These are phyloP conservation scores for Lolium perenne DNA, from an alignment of 176 grass and related monocot species.

Conservation along the genomic window DNA sequence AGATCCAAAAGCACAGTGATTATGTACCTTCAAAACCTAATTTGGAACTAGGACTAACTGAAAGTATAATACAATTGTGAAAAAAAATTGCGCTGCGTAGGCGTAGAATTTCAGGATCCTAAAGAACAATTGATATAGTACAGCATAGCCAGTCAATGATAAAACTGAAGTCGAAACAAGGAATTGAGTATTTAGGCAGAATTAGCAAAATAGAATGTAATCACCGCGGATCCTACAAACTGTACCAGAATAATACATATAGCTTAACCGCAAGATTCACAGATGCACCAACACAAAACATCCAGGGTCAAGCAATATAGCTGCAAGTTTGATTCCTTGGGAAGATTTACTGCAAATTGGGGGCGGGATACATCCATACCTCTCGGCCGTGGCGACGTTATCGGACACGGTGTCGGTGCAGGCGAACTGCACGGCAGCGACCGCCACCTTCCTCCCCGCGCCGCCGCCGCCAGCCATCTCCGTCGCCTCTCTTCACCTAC, in stretches of 20 bases:
- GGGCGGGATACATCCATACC: slow-evolving; percentile 36
- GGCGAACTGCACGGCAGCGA: slow-evolving; percentile 95
- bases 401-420: slow-evolving; percentile 75
- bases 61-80: neutral
- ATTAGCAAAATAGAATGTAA: neutral
- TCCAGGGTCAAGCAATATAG: neutral
- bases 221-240: neutral
- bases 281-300: no score
- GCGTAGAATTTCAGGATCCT: neutral
- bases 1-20: neutral
- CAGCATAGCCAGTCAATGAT: neutral
- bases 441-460: slow-evolving; percentile 65
- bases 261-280: neutral
- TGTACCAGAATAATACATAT: neutral
- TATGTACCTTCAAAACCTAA: neutral
- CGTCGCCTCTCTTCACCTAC: neutral
- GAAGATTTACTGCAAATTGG: no score
- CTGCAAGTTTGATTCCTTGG: neutral
- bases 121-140: neutral
- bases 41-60: neutral
- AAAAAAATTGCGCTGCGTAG: neutral
- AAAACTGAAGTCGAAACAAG: neutral
- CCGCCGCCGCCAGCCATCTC: slow-evolving; percentile 56
- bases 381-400: slow-evolving; percentile 85
- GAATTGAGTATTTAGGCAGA: neutral